Evolutionary conservation across 768 basidiomycete species (phyloP).

Genomic region (Russula dissimulans): DNA sequence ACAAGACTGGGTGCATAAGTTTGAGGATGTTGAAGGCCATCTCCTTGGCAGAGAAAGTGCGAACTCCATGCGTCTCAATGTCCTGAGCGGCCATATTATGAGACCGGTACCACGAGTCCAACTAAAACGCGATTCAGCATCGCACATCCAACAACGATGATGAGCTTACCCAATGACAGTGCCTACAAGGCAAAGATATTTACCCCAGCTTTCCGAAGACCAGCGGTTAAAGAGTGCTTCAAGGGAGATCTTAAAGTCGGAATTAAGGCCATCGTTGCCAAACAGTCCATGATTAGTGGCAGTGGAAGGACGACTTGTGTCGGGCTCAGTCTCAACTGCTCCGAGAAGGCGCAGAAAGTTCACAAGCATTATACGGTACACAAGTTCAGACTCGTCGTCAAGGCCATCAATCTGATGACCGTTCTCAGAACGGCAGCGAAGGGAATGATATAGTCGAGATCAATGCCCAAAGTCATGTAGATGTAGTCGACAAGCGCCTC

Average conservation of each 20-base stretch:
- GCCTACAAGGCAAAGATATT: background rate
- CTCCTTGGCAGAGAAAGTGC: conserved; percentile 24
- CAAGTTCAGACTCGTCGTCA: conserved; percentile 95
- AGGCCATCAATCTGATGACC: conserved; percentile 96
- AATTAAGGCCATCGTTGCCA: conserved; percentile 32
- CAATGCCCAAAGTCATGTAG: conserved; percentile 91
- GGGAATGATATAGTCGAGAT: conserved; percentile 96
- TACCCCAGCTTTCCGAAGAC: too few relatives aligned
- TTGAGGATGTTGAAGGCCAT: too few relatives aligned
- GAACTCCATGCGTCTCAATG: conserved; percentile 84
- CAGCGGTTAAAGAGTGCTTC: too few relatives aligned
- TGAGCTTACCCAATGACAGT: conserved; percentile 86
- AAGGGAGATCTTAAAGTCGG: too few relatives aligned
- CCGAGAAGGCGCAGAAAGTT: conserved; percentile 94
- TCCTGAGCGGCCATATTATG: conserved; percentile 90
- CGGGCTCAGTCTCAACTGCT: conserved; percentile 94
- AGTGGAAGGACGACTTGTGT: conserved; percentile 97
- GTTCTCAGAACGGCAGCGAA: conserved; percentile 97
- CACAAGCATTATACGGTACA: conserved; percentile 97
- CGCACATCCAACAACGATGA: background rate
- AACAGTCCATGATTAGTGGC: conserved; percentile 96
- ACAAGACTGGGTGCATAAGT: too few relatives aligned
- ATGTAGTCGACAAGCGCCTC: conserved; percentile 80
- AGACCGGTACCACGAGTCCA: conserved; percentile 98
- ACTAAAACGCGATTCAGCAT: conserved; percentile 31